A percentile compares a stretch with the other conserved stretches of the same genome.
phyloP scores from a whole-genome alignment of 495 filamentous ascomycete genomes.

The Neurospora sp. region DNA sequence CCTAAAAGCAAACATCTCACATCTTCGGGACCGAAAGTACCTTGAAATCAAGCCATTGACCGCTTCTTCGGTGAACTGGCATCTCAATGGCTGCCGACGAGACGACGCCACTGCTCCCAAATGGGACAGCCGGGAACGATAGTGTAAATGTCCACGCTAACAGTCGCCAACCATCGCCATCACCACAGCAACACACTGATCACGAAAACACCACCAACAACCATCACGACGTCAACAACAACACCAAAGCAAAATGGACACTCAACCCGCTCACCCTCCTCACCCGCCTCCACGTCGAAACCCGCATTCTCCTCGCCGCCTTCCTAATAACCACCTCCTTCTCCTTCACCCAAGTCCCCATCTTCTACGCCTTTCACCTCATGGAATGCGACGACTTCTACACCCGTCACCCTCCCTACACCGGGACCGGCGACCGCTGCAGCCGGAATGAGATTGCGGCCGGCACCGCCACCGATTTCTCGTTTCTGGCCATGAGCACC shows the following conservation, averaged over 20 bases:
- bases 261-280: not conserved
- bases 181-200: too few species aligned
- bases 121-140: not conserved
- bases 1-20: not conserved
- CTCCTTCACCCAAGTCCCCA: conserved; percentile 48
- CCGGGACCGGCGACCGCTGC: conserved; percentile 31
- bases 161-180: not conserved
- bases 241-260: not conserved
- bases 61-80: not conserved
- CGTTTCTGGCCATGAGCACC: conserved; percentile 41
- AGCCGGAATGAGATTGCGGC: conserved; percentile 39
- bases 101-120: not conserved
- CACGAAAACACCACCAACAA: not conserved
- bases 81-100: not conserved
- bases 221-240: not conserved
- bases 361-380: conserved; percentile 48
- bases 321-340: conserved; percentile 49
- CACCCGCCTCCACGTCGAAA: conserved; percentile 18
- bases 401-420: conserved; percentile 25
- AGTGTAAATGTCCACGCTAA: not conserved
- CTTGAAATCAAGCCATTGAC: not conserved
- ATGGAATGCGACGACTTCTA: conserved; percentile 53
- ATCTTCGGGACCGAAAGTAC: not conserved
- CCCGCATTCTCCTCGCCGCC: conserved; percentile 38
- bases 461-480: conserved; percentile 42